A percentile compares a stretch with the other conserved stretches of the same genome.
phyloP scores from a whole-genome alignment of 2,329 filamentous ascomycete species.

The Colletotrichum sp. region DNA sequence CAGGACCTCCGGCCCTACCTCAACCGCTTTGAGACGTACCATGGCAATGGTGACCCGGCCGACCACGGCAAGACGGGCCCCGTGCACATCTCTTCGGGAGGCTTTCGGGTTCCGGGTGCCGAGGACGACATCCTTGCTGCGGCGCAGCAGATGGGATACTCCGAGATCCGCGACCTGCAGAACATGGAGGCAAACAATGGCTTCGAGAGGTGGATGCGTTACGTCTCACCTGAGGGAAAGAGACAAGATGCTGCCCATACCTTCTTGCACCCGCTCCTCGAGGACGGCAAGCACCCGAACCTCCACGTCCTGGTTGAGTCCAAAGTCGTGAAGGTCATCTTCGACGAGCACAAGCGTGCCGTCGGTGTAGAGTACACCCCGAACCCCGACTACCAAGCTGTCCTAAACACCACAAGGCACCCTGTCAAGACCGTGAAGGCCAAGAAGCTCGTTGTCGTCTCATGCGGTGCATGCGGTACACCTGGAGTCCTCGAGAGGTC shows the following conservation, averaged over 20 bases:
- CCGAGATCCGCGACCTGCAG: conserved; percentile 54
- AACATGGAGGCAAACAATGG: conserved; percentile 47
- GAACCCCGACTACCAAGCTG: conserved; percentile 33
- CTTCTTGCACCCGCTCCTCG: conserved; percentile 34
- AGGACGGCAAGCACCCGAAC: conserved; percentile 30
- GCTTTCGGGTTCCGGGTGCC: conserved; percentile 39
- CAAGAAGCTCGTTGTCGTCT: conserved; percentile 51
- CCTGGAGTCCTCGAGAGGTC: conserved; percentile 57
- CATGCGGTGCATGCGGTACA: conserved; percentile 47
- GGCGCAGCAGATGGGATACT: conserved; percentile 47
- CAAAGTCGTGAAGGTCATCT: conserved; percentile 40
- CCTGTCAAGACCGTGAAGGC: conserved; percentile 34
- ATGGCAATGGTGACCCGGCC: conserved; percentile 25
- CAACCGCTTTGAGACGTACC: conserved; percentile 41
- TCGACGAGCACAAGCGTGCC: conserved; percentile 55
- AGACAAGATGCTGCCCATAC: conserved; percentile 35
- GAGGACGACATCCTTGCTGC: conserved; percentile 51
- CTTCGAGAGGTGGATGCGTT: conserved; percentile 31
- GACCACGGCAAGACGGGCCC: conserved; percentile 53
- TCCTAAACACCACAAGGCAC: conserved; percentile 10
- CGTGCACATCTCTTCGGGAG: conserved; percentile 52
- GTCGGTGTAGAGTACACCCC: conserved; percentile 64
- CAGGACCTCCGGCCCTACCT: conserved; percentile 56
- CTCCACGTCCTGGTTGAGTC: conserved; percentile 36
- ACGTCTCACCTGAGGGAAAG: conserved; percentile 40